phyloP scores from a whole-genome alignment of 305 asterid species.

The Caryopteris hybrid region DNA sequence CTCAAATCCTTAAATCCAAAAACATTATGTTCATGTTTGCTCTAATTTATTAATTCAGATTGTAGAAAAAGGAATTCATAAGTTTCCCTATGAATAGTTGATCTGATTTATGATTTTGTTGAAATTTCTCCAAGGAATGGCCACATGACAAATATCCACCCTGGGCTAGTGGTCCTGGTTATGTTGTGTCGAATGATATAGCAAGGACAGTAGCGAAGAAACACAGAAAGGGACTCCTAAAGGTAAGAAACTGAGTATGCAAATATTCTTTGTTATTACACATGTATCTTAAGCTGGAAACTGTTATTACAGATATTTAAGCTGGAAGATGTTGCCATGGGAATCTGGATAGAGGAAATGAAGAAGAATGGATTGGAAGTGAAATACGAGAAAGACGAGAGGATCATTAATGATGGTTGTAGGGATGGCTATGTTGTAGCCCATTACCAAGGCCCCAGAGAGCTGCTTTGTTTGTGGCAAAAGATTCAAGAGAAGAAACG shows the following conservation, averaged over 20 bases:
- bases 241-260: constrained; percentile 36
- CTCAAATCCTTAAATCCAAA: too few relatives aligned
- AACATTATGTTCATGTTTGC: too few relatives aligned
- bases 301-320: constrained; percentile 63
- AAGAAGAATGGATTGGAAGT: constrained; percentile 58
- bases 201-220: constrained; percentile 64
- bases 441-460: constrained; percentile 93
- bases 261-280: background rate
- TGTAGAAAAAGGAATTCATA: background rate
- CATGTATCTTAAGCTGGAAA: background rate
- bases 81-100: background rate
- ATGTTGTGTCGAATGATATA: constrained; percentile 75
- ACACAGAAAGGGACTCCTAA: constrained; percentile 56
- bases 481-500: constrained; percentile 67
- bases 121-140: constrained; percentile 64
- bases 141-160: constrained; percentile 81
- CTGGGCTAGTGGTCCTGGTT: constrained; percentile 99
- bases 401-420: constrained; percentile 78
- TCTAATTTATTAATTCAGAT: too few relatives aligned
- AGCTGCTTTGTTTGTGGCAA: constrained; percentile 92
- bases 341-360: constrained; percentile 90
- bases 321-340: constrained; percentile 98
- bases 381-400: constrained; percentile 62
- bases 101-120: constrained; percentile 14
- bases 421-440: constrained; percentile 78